Conservation (phyloP, 345 rosid species). For the Euclidium syriacum region DNA sequence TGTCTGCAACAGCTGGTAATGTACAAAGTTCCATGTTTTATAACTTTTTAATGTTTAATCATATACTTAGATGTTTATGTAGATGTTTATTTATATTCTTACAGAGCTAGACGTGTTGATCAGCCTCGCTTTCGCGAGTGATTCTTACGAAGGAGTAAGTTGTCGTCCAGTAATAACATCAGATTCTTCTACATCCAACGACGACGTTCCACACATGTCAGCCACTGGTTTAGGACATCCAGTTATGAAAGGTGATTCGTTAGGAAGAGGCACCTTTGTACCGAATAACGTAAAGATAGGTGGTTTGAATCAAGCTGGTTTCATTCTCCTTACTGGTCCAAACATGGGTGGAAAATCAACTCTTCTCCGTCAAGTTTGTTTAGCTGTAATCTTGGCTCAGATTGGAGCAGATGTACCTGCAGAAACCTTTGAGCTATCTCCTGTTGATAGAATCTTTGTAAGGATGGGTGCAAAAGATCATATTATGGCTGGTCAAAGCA, state of each 20-base stretch:
- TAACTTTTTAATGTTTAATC: not conserved
- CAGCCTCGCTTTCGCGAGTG: conserved; percentile 80
- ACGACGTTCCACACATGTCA: conserved; percentile 53
- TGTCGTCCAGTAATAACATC: conserved; percentile 65
- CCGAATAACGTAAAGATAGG: conserved; percentile 78
- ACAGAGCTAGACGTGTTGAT: conserved; percentile 93
- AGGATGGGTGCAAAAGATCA: conserved; percentile 99
- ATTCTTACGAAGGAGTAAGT: conserved; percentile 76
- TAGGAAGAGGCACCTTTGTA: conserved; percentile 85
- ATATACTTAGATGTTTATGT: not conserved
- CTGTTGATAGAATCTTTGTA: conserved; percentile 83
- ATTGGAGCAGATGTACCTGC: conserved; percentile 96
- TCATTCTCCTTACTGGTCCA: conserved; percentile 96
- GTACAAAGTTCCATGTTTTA: conserved; percentile 17
- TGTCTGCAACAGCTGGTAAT: conserved; percentile 76
- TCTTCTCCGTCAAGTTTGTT: conserved; percentile 96
- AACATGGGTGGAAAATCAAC: conserved; percentile 99
- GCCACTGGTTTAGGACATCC: conserved; percentile 88
- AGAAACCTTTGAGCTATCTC: conserved; percentile 73
- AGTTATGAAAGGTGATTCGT: conserved; percentile 78
- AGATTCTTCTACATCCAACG: conserved; percentile 39
- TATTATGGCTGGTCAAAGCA: conserved; percentile 92
- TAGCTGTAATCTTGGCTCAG: conserved; percentile 92
- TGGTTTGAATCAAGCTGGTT: conserved; percentile 59
- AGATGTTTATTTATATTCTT: conserved; percentile 29